Conservation (phyloP, 2,329 filamentous ascomycete genomes). For the Celoporthe dispersa region DNA sequence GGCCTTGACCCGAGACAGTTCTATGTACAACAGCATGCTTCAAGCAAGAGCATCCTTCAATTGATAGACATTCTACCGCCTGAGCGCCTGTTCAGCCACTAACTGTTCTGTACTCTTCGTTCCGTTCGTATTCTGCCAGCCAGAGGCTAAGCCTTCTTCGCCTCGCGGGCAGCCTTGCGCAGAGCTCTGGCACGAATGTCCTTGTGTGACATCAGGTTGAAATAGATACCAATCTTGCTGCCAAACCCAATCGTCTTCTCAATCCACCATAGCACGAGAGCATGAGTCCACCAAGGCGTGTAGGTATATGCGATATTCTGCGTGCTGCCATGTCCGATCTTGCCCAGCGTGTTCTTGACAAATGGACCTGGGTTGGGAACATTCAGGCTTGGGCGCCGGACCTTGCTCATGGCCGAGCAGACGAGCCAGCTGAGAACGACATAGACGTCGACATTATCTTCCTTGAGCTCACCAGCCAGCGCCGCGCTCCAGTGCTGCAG, state of each 20-base stretch:
- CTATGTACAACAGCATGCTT: background rate
- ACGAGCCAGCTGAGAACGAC: constrained; percentile 91
- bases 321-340: constrained; percentile 80
- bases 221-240: constrained; percentile 50
- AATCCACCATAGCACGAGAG: constrained; percentile 83
- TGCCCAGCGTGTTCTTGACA: constrained; percentile 76
- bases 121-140: background rate
- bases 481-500: constrained; percentile 94
- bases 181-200: constrained; percentile 82
- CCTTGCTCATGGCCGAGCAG: constrained; percentile 96
- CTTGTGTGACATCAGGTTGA: constrained; percentile 73
- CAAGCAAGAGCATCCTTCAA: background rate
- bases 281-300: constrained; percentile 93
- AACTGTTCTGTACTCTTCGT: background rate
- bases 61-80: background rate
- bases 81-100: background rate
- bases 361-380: constrained; percentile 85
- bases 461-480: constrained; percentile 79
- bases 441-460: constrained; percentile 84
- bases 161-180: constrained; percentile 81
- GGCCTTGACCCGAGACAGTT: background rate
- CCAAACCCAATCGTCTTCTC: constrained; percentile 60
- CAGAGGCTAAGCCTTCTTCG: constrained; percentile 60
- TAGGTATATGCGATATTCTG: constrained; percentile 82
- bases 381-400: constrained; percentile 75